Base-by-base conservation (phyloP, 768 basidiomycete species). In the Russula virescens region DNA sequence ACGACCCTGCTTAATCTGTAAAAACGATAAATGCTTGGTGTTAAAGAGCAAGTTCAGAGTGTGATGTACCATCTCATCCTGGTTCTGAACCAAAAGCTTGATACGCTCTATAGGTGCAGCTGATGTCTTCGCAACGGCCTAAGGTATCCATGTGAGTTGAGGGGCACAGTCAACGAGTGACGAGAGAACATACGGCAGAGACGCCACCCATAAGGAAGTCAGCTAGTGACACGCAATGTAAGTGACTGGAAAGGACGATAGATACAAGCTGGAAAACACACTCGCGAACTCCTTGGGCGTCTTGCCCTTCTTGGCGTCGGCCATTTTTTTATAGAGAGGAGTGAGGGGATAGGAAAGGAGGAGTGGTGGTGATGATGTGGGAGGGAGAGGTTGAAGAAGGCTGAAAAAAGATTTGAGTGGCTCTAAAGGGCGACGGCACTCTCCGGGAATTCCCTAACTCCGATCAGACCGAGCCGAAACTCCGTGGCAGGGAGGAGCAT, bases 71-170 rank as follows among this genome's bases (percentile, higher is more conserved):
- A 98, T 99, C 83, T 98, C 97, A 85, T 95, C 96, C 86, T 98
- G 96, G 81, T 97, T 98, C 80, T 98, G 93, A 64, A 96, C 89
- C 75, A 96, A 79, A 72, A 98, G 87, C 83, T 99, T 99, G 79
- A 99, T 96, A 74, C 97, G 94, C 86, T 98, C 97, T 73, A 99
- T 99, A 78, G 97, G 97, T 68, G 97, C 97, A 71, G 97, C 97
- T 68, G 90, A 91, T 69, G 97, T 98, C 86, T 99, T 99, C 60
- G 97, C 90, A 76, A 98, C 92, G 70, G 97, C 97, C 92, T 94
- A 50, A 63, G 64, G 34, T 63, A 35, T 43, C 59, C 74, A 65
- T 55, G 63, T 18, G 45, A 64, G 16, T 38, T 5, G 4, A 38
- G 47, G 21, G 31, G 10, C 34, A 3, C 7, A 28, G 46, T 0